Evolutionary conservation across 208 protist genomes (phyloP), one percentile per base, ranked within the genome.

Genomic region (Crithidia fasciculata): DNA sequence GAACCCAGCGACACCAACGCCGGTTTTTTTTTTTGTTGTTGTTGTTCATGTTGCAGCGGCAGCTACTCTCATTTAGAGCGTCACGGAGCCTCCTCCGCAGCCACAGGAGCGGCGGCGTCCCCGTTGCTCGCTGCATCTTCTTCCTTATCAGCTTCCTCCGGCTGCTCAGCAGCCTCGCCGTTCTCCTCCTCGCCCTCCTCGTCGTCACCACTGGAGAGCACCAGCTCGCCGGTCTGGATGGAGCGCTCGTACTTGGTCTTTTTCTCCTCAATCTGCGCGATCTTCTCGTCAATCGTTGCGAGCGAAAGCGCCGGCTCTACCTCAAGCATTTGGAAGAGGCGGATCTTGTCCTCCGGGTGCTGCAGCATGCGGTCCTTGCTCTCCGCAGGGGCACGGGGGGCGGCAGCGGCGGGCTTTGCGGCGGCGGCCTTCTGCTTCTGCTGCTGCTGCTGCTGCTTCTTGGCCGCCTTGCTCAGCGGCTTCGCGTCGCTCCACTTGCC

Each of bases 311-410:
- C 86, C 18, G 88, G 86, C 47, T 92, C 83, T 13, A 90, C 71
- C 37, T 75, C 75, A 43, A 94, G 81, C 39, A 80, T 64, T 47
- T 84, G 70, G 65, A 96, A 94, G 28, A 90, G 70, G 6, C 80
- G 68, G 5, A 89, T 78, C 74, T 89, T 96, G 8, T 94, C 91
- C 61, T 90, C 83, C 0, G 80, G 62, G 77, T 94, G 85, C 72
- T 90, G 84, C 55, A 95, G 40, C 28, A 82, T 61, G 44, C 69
- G 70, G n/a, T 65, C 61, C 56, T 80, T 77, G 39, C 66, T 54
- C 53, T 76, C 50, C 4, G 28, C 47, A 9, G 56, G 19, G 41
- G 57, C n/a, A 41, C 9, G 44, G 36, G 41, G 45, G 5, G 43
- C 60, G 10, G 44, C 52, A 15, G 37, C 47, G 10, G 53, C 50